Percentiles rank a stretch among this genome's conserved stretches.
Conservation (phyloP, 805 yeast species). For the Lachancea thermotolerans region DNA sequence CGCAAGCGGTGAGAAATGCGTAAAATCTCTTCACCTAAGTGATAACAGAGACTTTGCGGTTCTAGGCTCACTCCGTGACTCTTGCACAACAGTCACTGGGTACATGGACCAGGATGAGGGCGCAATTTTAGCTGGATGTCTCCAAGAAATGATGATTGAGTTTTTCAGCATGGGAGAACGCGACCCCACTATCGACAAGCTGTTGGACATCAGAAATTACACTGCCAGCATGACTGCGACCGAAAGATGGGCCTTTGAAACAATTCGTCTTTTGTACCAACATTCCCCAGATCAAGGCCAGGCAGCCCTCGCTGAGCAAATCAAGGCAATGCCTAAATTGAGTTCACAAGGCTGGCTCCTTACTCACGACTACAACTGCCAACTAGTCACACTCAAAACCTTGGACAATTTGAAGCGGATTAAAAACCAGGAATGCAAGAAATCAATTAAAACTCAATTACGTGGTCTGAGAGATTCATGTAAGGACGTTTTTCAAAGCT, state of each 20-base stretch:
- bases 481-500: conserved; percentile 10
- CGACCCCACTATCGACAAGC: conserved; percentile 8
- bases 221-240: conserved; percentile 2
- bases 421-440: conserved; percentile 15
- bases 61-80: conserved; percentile 10
- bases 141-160: conserved; percentile 22
- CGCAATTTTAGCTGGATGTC: conserved; percentile 11
- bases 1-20: background rate
- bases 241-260: conserved; percentile 21
- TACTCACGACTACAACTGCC: conserved; percentile 19
- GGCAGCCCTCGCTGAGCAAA: background rate
- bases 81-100: conserved; percentile 7
- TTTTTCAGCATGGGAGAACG: conserved; percentile 12
- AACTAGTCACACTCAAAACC: conserved; percentile 25
- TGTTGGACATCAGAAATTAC: conserved; percentile 1
- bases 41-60: conserved; percentile 26
- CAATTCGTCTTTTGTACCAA: conserved; percentile 18
- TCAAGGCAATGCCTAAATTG: conserved; percentile 1
- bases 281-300: background rate
- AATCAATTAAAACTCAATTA: conserved; percentile 15
- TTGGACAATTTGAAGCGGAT: conserved; percentile 24
- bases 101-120: conserved; percentile 13
- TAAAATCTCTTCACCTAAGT: conserved; percentile 3
- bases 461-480: conserved; percentile 18
- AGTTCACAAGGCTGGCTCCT: conserved; percentile 17